Evolutionary conservation across 768 basidiomycete genomes (phyloP).

Genomic region (Hypholoma sublateritium): DNA sequence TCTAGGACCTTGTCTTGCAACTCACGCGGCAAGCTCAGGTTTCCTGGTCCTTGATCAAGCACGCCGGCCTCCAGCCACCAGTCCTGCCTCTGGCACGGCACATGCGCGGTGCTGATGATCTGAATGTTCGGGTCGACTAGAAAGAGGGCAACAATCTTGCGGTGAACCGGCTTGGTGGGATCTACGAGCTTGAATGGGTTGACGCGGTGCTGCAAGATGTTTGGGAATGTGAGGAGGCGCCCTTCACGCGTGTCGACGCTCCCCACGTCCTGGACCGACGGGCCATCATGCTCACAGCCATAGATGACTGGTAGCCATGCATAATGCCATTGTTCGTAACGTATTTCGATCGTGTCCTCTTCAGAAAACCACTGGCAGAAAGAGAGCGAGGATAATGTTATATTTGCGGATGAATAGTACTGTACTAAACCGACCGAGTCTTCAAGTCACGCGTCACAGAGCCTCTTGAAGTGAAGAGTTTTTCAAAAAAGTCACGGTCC

Average conservation of each 20-base stretch:
- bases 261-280: conserved; percentile 30
- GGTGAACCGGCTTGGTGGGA: conserved; percentile 36
- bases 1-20: conserved; percentile 15
- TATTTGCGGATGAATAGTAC: conserved; percentile 26
- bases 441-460: too few species aligned
- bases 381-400: conserved; percentile 20
- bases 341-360: not conserved
- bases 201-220: conserved; percentile 41
- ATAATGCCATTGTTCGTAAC: conserved; percentile 25
- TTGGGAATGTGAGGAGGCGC: conserved; percentile 40
- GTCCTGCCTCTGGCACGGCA: conserved; percentile 30
- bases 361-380: conserved; percentile 22
- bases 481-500: too few species aligned
- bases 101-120: conserved; percentile 27
- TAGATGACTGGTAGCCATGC: conserved; percentile 28
- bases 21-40: conserved; percentile 12
- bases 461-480: too few species aligned
- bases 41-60: not conserved
- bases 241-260: conserved; percentile 32
- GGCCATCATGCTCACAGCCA: conserved; percentile 21
- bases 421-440: too few species aligned
- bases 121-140: conserved; percentile 35
- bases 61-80: conserved; percentile 25
- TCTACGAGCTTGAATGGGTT: conserved; percentile 36
- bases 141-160: conserved; percentile 44